These are phyloP conservation scores for Trametes cubensis DNA, from an alignment of 768 basidiomycete genomes.

Conservation along the genomic window DNA sequence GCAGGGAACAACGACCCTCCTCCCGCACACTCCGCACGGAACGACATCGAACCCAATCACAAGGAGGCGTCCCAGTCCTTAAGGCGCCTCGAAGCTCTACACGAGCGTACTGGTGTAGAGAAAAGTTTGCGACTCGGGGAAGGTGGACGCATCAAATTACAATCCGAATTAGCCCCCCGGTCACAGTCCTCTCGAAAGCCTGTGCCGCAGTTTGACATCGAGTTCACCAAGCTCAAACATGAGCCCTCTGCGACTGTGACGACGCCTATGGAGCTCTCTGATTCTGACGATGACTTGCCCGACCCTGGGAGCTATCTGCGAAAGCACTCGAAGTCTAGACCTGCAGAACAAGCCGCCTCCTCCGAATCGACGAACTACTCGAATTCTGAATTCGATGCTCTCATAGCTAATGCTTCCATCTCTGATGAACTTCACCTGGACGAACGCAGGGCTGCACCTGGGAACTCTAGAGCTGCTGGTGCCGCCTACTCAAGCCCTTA, in stretches of 20 bases:
- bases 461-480: background rate
- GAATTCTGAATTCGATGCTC: slow-evolving; percentile 46
- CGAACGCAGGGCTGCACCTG: background rate
- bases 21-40: background rate
- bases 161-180: slow-evolving; percentile 17
- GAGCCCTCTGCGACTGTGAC: background rate
- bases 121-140: slow-evolving; percentile 35
- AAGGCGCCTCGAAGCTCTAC: slow-evolving; percentile 46
- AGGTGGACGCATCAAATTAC: slow-evolving; percentile 51
- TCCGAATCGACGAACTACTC: slow-evolving; percentile 41
- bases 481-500: background rate
- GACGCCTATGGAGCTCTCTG: slow-evolving; percentile 22
- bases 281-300: slow-evolving; percentile 40
- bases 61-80: slow-evolving; percentile 34
- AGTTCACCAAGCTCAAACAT: slow-evolving; percentile 45
- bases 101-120: slow-evolving; percentile 46
- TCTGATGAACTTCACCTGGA: background rate
- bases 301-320: slow-evolving; percentile 36
- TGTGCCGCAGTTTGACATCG: slow-evolving; percentile 51
- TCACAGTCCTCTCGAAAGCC: slow-evolving; percentile 9
- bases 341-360: slow-evolving; percentile 25
- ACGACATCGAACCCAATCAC: slow-evolving; percentile 25
- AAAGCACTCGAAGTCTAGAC: slow-evolving; percentile 31
- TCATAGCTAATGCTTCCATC: slow-evolving; percentile 41
- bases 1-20: slow-evolving; percentile 5